phyloP scores from a whole-genome alignment of 768 basidiomycete genomes.

The Leccinum variicolor region DNA sequence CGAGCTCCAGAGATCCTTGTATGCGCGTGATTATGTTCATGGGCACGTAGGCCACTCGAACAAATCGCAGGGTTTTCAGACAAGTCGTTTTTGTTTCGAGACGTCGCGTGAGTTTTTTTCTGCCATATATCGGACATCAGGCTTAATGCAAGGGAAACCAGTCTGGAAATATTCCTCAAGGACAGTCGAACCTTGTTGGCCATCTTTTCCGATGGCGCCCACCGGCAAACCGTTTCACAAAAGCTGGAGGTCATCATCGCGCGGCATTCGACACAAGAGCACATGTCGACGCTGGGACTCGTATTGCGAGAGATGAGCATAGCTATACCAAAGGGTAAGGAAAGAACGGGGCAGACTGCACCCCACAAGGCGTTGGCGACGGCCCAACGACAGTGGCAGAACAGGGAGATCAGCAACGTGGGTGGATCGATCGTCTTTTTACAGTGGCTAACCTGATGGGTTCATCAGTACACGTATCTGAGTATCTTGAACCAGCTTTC shows the following conservation, averaged over 20 bases:
- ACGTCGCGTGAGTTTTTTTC: constrained; percentile 71
- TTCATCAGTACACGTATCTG: constrained; percentile 75
- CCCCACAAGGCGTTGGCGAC: constrained; percentile 50
- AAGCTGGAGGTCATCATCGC: constrained; percentile 48
- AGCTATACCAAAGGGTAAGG: constrained; percentile 20
- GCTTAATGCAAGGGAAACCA: constrained; percentile 27
- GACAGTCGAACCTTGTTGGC: constrained; percentile 86
- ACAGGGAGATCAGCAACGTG: constrained; percentile 89
- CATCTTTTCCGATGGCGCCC: constrained; percentile 71
- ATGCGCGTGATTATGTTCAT: background rate
- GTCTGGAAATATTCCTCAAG: constrained; percentile 89
- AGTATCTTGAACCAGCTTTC: constrained; percentile 90
- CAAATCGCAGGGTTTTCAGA: constrained; percentile 78
- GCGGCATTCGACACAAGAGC: constrained; percentile 36
- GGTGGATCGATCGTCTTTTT: constrained; percentile 18
- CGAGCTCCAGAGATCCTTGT: background rate
- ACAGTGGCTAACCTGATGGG: background rate
- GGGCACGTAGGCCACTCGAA: constrained; percentile 59
- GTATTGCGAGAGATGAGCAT: constrained; percentile 39
- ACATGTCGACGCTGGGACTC: constrained; percentile 43
- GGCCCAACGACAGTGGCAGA: constrained; percentile 84
- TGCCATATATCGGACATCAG: background rate
- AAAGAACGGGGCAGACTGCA: constrained; percentile 3
- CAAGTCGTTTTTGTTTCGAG: constrained; percentile 84
- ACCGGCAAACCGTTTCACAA: constrained; percentile 57